Base-by-base conservation (phyloP, 164 flowering plant genomes). In the Tetracentron sinense region DNA sequence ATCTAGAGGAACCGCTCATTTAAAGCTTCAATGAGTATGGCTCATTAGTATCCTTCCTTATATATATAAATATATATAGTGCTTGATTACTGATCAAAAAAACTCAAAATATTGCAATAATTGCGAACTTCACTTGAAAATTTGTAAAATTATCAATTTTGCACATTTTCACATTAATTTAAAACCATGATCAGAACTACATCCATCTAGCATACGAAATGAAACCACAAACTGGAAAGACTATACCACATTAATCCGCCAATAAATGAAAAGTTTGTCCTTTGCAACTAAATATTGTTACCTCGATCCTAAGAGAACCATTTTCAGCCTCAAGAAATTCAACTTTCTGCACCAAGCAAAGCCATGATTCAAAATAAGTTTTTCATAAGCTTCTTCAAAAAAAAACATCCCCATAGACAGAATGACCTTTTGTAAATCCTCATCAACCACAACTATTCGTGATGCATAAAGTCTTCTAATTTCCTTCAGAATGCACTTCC, bases 401-500 rank as follows among this genome's bases (percentile, higher is more conserved):
- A 42, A 27, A 58, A 6, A 4, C 11, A 31, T n/a, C 16, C 4
- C 25, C 46, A 20, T 19, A 59, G 4, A 62, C 23, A 21, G 22
- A 55, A 27, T 57, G 42, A 87, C 97, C 96, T 85, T 82, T 60
- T 84, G 78, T 29, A 79, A 77, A 42, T 85, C 84, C 46, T 79
- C 84, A 68, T 84, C 87, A 60, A 76, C 62, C 26, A 78, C 85
- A 68, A 72, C 75, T 38, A 88, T 57, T 55, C 66, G 74, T 25
- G 93, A 62, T 27, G 82, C 84, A 73, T 79, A 91, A 35, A 86
- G 78, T 46, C 70, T 82, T 72, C 92, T 71, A 14, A 91, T 70
- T 68, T 82, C 87, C 67, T 81, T 84, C 71, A 85, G 0, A 6
- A 65, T 42, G 67, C 84, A 84, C 68, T 75, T 84, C 64, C 60